Evolutionary conservation across 164 flowering plant genomes (phyloP), one percentile per base, ranked within the genome.

Genomic region (Liriodendron chinense): DNA sequence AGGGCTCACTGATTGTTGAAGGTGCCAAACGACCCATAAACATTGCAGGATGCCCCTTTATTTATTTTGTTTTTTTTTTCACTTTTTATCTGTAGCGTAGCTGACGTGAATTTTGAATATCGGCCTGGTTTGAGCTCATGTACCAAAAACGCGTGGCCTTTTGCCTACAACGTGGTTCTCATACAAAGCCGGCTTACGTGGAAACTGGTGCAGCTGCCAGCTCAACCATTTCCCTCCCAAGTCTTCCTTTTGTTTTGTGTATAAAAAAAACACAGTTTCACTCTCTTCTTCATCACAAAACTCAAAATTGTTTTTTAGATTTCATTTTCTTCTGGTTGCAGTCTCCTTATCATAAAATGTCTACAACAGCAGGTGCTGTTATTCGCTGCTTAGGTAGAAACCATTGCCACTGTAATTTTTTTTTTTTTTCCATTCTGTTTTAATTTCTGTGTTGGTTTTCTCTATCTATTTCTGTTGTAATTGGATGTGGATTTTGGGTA

Each of bases 321-420:
- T 34, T 34, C 7, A 34, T 34, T 34, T 34, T 34, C 43, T 34
- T 34, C 43, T 34, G 7, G 43, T 34, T 34, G 43, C 43, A 34
- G 62, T 57, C 62, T 67, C 69, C 43, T 18, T 67, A 9, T 9
- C 47, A 34, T 28, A 18, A 34, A 34, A 16, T 34, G 69, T 73
- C 75, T 28, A 75, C 71, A 71, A 85, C 85, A 18, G 78, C 74
- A 26, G 84, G 85, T 59, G 78, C 77, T 62, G 80, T 83, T 24
- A 83, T 85, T 62, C 80, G 82, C 8, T 85, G 87, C 85, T 75
- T 48, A 79, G 87, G 87, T 83, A 63, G 10, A 7, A 4, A 34
- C 43, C 43, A 5, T 7, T 0, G 3, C 10, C 20, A 0, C 50
- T 53, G 7, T 21, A 6, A 26, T 43, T 72, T 23, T 71, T 48